phyloP scores from a whole-genome alignment of 208 protist genomes.

The Wallacemonas sp. region DNA sequence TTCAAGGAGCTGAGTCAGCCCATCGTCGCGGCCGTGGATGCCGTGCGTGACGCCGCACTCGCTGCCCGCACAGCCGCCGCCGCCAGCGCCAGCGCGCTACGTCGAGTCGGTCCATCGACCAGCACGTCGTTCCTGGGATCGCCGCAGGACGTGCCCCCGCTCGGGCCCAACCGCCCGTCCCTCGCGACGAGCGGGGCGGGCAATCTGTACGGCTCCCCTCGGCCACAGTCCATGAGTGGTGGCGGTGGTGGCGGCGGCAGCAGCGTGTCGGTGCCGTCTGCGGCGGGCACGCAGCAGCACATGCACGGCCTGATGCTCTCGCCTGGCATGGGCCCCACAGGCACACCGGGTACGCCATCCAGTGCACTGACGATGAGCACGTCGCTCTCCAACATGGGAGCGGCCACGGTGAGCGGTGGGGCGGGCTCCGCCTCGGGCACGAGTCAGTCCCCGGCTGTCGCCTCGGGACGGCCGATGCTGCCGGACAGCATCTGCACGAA shows the following conservation, averaged over 20 bases:
- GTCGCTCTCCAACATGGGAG: conserved; percentile 12
- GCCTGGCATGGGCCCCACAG: too few species aligned
- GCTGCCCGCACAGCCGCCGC: background rate
- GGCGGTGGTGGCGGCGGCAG: background rate
- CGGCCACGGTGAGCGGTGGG: too few species aligned
- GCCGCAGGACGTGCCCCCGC: background rate
- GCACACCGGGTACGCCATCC: background rate
- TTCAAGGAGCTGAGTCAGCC: conserved; percentile 14
- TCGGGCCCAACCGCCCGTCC: background rate
- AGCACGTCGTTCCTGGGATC: conserved; percentile 12
- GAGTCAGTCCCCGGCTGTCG: too few species aligned
- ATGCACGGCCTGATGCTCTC: conserved; percentile 1
- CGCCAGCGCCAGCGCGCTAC: background rate
- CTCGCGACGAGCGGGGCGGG: background rate
- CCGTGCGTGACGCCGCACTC: background rate
- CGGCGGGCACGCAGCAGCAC: too few species aligned
- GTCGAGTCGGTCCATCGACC: too few species aligned
- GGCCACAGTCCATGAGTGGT: too few species aligned
- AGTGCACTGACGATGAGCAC: background rate
- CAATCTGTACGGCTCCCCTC: background rate
- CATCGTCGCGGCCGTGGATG: conserved; percentile 1
- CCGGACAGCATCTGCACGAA: conserved; percentile 12
- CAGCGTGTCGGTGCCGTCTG: too few species aligned
- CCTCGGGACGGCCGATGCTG: background rate
- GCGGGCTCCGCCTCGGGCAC: too few species aligned